phyloP scores from a whole-genome alignment of 1,284 basidiomycete species.

The Sphagnurus paluster region DNA sequence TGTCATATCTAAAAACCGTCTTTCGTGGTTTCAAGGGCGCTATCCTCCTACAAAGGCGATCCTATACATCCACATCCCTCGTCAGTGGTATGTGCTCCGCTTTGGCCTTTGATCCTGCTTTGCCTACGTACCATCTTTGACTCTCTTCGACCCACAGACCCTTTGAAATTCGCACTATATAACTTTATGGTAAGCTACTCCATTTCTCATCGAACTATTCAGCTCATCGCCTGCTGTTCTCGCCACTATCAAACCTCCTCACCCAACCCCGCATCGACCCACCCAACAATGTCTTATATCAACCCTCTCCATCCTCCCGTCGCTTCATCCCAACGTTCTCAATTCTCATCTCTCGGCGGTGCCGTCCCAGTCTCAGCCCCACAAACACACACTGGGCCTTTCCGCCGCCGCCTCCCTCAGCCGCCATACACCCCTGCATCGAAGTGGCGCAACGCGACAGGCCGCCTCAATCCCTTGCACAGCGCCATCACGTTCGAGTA shows the following conservation, averaged over 20 bases:
- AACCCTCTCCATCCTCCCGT: constrained; percentile 44
- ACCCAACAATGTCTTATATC: constrained; percentile 26
- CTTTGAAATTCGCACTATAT: constrained; percentile 5
- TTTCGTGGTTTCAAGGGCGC: neutral
- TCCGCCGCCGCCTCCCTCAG: constrained; percentile 37
- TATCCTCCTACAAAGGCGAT: constrained; percentile 2
- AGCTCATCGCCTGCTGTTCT: constrained; percentile 10
- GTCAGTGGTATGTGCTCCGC: constrained; percentile 1
- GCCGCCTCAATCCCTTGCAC: constrained; percentile 15
- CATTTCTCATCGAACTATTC: constrained; percentile 1
- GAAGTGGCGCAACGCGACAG: constrained; percentile 24
- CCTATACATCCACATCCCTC: neutral
- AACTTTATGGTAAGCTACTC: constrained; percentile 1
- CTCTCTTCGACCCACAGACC: neutral
- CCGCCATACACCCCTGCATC: constrained; percentile 23
- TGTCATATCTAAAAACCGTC: neutral
- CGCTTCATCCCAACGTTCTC: constrained; percentile 29
- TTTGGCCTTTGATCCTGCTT: constrained; percentile 7
- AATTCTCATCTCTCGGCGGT: constrained; percentile 33
- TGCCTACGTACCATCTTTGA: constrained; percentile 15
- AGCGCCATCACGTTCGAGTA: constrained; percentile 38
- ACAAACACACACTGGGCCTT: constrained; percentile 28
- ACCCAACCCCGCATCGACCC: too few relatives aligned
- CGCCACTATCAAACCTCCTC: neutral
- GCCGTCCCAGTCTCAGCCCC: constrained; percentile 22